Evolutionary conservation across 2,329 filamentous ascomycete genomes (phyloP).

Genomic region (Fusarium hostae): DNA sequence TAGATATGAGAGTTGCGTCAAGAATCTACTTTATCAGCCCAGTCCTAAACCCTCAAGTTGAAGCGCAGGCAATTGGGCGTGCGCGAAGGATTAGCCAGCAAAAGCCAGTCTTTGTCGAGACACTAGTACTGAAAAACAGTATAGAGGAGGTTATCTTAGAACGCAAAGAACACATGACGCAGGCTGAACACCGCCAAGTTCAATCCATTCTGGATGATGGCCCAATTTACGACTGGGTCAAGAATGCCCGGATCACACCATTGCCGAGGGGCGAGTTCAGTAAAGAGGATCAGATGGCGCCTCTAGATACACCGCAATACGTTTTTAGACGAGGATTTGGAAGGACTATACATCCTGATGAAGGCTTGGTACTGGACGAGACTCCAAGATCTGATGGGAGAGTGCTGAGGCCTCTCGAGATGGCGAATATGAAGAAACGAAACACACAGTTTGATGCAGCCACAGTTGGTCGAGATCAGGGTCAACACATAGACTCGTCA

Average conservation of each 20-base stretch:
- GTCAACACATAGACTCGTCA: conserved; percentile 17
- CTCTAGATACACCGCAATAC: conserved; percentile 57
- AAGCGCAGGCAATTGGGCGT: conserved; percentile 91
- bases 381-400: conserved; percentile 12
- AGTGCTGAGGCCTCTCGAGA: conserved; percentile 3
- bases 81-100: conserved; percentile 88
- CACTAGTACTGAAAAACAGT: conserved; percentile 80
- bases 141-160: conserved; percentile 87
- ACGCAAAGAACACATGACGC: conserved; percentile 79
- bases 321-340: conserved; percentile 65
- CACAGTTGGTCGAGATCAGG: conserved; percentile 15
- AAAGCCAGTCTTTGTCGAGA: conserved; percentile 84
- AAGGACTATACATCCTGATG: conserved; percentile 55
- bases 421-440: conserved; percentile 43
- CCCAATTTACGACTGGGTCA: conserved; percentile 69
- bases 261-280: conserved; percentile 44
- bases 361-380: conserved; percentile 54
- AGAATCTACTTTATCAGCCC: conserved; percentile 91
- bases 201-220: conserved; percentile 68
- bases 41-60: conserved; percentile 84
- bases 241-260: conserved; percentile 59
- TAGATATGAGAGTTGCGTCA: conserved; percentile 86
- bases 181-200: conserved; percentile 66
- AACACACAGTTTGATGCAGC: conserved; percentile 24
- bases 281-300: conserved; percentile 61